Conservation (phyloP, 106 monocot genomes). For the Allium sativum region DNA sequence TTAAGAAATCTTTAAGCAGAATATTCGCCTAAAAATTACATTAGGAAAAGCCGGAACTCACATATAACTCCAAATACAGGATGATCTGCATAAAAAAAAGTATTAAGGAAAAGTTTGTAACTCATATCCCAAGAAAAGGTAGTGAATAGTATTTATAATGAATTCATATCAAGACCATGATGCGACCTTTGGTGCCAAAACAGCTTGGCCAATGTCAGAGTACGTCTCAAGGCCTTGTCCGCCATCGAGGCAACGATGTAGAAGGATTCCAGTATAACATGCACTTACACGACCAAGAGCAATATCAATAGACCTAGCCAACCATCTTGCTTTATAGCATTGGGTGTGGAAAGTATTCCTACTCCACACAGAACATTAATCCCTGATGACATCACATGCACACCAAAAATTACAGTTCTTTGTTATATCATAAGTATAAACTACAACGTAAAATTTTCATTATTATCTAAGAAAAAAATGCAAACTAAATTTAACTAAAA, state of each 20-base stretch:
- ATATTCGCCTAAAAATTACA: no score
- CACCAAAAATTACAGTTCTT: no score
- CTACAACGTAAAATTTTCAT: no score
- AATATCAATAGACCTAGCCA: slow-evolving; percentile 68
- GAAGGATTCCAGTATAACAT: slow-evolving; percentile 43
- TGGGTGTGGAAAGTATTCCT: slow-evolving; percentile 83
- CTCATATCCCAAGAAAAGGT: neutral
- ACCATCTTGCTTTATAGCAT: slow-evolving; percentile 77
- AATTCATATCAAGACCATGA: slow-evolving; percentile 50
- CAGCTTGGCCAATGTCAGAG: slow-evolving; percentile 60
- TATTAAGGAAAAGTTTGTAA: neutral
- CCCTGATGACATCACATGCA: slow-evolving; percentile 23
- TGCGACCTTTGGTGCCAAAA: slow-evolving; percentile 48
- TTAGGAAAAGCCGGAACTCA: slow-evolving; percentile 26
- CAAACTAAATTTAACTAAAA: no score
- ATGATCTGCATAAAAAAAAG: slow-evolving; percentile 40
- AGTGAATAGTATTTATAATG: neutral
- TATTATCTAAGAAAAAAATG: no score
- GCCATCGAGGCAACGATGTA: slow-evolving; percentile 40
- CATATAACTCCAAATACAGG: slow-evolving; percentile 74
- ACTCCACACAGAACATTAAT: slow-evolving; percentile 90
- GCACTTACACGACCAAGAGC: slow-evolving; percentile 27
- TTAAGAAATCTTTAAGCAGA: no score
- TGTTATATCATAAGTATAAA: no score
- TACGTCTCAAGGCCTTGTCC: slow-evolving; percentile 44